phyloP scores from a whole-genome alignment of 257 asterid genomes.

The Ophiorrhiza pumila region DNA sequence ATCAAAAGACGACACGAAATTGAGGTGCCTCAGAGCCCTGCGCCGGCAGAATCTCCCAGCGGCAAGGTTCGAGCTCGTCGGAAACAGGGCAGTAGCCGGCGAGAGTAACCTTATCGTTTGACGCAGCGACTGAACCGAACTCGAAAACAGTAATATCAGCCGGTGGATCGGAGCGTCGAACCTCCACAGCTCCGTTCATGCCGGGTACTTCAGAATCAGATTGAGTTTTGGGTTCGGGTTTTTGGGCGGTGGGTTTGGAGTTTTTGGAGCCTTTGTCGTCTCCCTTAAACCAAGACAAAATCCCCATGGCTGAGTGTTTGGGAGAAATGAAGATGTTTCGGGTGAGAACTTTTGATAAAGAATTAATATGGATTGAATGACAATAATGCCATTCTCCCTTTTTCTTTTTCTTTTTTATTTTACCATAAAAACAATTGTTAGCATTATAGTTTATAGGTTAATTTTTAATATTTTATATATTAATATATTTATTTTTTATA shows the following conservation, averaged over 20 bases:
- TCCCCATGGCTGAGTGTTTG: neutral
- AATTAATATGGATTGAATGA: too few species aligned
- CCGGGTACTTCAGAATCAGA: slow-evolving; percentile 43
- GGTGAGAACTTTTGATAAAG: too few species aligned
- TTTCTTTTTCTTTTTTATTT: too few species aligned
- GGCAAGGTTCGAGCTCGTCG: slow-evolving; percentile 84
- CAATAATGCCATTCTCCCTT: too few species aligned
- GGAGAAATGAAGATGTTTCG: too few species aligned
- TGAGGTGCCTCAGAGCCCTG: slow-evolving; percentile 77
- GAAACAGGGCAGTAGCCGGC: slow-evolving; percentile 83
- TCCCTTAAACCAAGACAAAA: slow-evolving; percentile 27
- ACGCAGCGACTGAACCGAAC: slow-evolving; percentile 73
- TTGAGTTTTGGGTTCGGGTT: slow-evolving; percentile 38
- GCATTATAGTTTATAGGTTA: too few species aligned
- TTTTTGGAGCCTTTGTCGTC: slow-evolving; percentile 16
- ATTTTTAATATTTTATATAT: too few species aligned
- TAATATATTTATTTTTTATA: too few species aligned
- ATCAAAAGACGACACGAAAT: slow-evolving; percentile 76
- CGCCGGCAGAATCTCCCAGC: slow-evolving; percentile 84
- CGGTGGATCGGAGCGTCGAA: slow-evolving; percentile 38
- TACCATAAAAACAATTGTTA: too few species aligned
- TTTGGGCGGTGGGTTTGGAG: slow-evolving; percentile 16
- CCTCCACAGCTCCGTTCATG: slow-evolving; percentile 86
- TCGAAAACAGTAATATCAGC: slow-evolving; percentile 63
- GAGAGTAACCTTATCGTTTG: slow-evolving; percentile 76